A percentile compares a stretch with the other conserved stretches of the same genome.
Evolutionary conservation across 2,329 filamentous ascomycete species (phyloP).

Genomic region (Leptographium galeiforme): DNA sequence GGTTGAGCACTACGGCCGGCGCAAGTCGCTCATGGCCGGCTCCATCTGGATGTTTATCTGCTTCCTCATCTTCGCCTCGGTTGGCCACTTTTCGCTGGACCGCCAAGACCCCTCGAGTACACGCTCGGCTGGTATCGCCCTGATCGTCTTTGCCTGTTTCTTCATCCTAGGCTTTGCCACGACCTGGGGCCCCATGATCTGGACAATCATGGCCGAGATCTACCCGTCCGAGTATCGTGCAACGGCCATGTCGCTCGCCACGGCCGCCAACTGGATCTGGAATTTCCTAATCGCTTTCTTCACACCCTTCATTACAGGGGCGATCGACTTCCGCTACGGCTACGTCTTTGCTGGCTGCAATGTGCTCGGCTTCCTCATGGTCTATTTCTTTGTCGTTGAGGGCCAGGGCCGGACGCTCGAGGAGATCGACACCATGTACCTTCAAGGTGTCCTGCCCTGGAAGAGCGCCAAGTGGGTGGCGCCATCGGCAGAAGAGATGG

Average conservation of each 20-base stretch:
- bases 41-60: conserved; percentile 55
- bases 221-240: conserved; percentile 12
- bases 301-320: conserved; percentile 26
- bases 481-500: background rate
- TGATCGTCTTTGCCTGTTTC: conserved; percentile 61
- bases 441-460: conserved; percentile 7
- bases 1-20: conserved; percentile 55
- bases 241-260: conserved; percentile 11
- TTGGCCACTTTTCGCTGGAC: conserved; percentile 29
- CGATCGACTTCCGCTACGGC: conserved; percentile 55
- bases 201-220: conserved; percentile 12
- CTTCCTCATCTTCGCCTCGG: conserved; percentile 49
- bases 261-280: conserved; percentile 40
- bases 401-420: conserved; percentile 76
- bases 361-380: background rate
- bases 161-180: conserved; percentile 60
- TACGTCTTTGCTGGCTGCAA: conserved; percentile 34
- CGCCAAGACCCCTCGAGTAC: conserved; percentile 26
- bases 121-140: conserved; percentile 40
- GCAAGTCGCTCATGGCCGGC: conserved; percentile 51
- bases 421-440: conserved; percentile 57
- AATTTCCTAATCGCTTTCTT: conserved; percentile 36
- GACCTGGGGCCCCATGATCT: conserved; percentile 13
- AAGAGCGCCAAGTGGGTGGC: background rate
- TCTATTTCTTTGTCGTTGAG: conserved; percentile 70